Conservation (phyloP, 2,329 filamentous ascomycete genomes). For the Tolypocladium cylindrosporum region DNA sequence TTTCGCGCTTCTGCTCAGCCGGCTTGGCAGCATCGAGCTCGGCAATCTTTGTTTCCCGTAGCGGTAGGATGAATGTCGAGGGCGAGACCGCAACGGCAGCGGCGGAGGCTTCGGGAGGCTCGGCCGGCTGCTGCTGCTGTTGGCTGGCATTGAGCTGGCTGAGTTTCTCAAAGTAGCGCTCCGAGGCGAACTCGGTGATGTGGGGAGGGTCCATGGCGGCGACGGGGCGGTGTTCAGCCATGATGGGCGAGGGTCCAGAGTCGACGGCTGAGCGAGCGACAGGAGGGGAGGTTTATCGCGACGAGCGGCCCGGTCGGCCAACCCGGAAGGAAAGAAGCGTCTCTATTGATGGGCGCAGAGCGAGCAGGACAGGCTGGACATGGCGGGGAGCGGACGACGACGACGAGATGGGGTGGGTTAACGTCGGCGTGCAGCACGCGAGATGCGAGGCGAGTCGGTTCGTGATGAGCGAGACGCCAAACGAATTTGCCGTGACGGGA, state of each 20-base stretch:
- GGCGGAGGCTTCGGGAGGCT: slow-evolving; percentile 10
- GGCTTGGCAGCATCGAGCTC: slow-evolving; percentile 20
- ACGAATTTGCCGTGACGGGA: no score
- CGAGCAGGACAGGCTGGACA: not conserved
- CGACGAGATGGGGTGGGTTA: not conserved
- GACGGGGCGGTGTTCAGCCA: slow-evolving; percentile 21
- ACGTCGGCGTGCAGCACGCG: not conserved
- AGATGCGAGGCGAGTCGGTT: slow-evolving; percentile 1
- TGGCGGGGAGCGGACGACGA: not conserved
- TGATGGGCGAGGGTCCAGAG: slow-evolving; percentile 10
- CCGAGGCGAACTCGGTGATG: slow-evolving; percentile 56
- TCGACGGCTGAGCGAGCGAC: slow-evolving; percentile 12
- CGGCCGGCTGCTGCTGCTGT: slow-evolving; percentile 25
- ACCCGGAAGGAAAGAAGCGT: slow-evolving; percentile 16
- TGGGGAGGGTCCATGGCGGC: slow-evolving; percentile 50
- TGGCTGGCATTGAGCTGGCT: slow-evolving; percentile 39
- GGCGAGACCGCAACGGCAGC: slow-evolving; percentile 14
- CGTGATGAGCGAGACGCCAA: not conserved
- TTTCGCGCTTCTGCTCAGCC: slow-evolving; percentile 29
- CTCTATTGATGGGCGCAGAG: slow-evolving; percentile 19
- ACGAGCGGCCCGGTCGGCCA: slow-evolving; percentile 16
- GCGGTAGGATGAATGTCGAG: slow-evolving; percentile 39
- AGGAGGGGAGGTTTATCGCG: slow-evolving; percentile 1
- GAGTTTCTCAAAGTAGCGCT: slow-evolving; percentile 54
- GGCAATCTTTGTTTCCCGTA: slow-evolving; percentile 28